Base-by-base conservation (phyloP, 306 rosid species). In the Ceratonia siliqua region DNA sequence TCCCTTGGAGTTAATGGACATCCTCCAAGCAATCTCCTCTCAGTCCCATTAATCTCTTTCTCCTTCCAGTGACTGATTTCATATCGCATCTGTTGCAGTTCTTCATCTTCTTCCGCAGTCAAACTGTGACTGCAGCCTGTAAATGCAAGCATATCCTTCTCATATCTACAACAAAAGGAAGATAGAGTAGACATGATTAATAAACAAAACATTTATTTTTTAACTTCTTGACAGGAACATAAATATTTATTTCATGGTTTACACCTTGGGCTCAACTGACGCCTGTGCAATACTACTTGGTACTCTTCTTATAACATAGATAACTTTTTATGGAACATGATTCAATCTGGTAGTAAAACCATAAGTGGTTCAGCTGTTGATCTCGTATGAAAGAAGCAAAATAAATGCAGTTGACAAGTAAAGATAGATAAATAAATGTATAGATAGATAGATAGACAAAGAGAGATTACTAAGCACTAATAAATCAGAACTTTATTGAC, bases 141-240 rank as follows among this genome's bases (percentile, higher is more conserved):
- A 81, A 94, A 94, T 58, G 99, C 92, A 83, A 94, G 97, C 99
- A 94, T 94, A 81, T 94, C 99, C 87, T 94, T 94, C 89, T 94
- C 99, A 75, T 92, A 94, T 83, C 99, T 92, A 68, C 36, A 48
- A 72, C 49, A 76, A 55, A 78, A 41, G 71, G 62, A 38, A 53
- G 33, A 63, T 20, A 32, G 12, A 30, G 56, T 41, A 72, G 56
- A 62, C 21, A 41, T 58, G 27, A 67, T 43, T 52, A 64, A 69
- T 35, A 24, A 49, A 53, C 17, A 33, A 48, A 46, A 73, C 14
- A 81, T 45, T 58, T 57, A 61, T 21, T 30, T 65, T 50, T 35
- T 21, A 77, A 72, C 28, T 42, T 64, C 18, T 49, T 73, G 27
- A 28, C 43, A 62, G 38, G 17, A 53, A 46, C 32, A 48, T 18